Evolutionary conservation across 306 rosid genomes (phyloP).

Genomic region (Castanea sativa): DNA sequence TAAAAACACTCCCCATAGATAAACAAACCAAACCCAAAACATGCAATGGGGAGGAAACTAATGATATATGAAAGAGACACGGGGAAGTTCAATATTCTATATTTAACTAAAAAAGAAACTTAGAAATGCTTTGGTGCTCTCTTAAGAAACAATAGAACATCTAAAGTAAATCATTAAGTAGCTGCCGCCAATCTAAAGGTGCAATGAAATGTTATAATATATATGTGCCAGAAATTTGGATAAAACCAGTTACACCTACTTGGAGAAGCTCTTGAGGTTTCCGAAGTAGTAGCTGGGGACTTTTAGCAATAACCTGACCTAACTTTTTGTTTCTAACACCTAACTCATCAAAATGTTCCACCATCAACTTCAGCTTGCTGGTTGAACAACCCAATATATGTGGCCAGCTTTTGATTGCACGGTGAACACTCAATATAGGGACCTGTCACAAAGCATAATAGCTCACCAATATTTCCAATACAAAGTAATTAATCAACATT

Average conservation of each 20-base stretch:
- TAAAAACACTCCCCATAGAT: too few species aligned
- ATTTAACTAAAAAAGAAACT: neutral
- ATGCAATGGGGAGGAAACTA: neutral
- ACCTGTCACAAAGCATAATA: constrained; percentile 51
- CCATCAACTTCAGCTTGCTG: constrained; percentile 59
- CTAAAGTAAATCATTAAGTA: neutral
- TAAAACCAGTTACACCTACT: constrained; percentile 45
- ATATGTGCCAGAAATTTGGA: neutral
- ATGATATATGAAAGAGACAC: neutral
- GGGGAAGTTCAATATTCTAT: neutral
- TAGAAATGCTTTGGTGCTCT: neutral
- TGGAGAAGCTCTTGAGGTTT: constrained; percentile 65
- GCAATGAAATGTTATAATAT: neutral
- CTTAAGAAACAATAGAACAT: neutral
- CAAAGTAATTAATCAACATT: constrained; percentile 9
- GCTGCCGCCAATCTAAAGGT: neutral
- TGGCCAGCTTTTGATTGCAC: constrained; percentile 82
- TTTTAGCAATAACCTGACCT: constrained; percentile 61
- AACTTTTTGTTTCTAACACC: constrained; percentile 66
- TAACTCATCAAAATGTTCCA: constrained; percentile 54
- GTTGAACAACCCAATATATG: constrained; percentile 79
- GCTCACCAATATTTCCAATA: neutral
- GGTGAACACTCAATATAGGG: constrained; percentile 39
- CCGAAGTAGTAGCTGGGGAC: constrained; percentile 70
- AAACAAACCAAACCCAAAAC: neutral